These are phyloP conservation scores for Gastrolobium villosum DNA, from an alignment of 306 rosid genomes.

Conservation along the genomic window DNA sequence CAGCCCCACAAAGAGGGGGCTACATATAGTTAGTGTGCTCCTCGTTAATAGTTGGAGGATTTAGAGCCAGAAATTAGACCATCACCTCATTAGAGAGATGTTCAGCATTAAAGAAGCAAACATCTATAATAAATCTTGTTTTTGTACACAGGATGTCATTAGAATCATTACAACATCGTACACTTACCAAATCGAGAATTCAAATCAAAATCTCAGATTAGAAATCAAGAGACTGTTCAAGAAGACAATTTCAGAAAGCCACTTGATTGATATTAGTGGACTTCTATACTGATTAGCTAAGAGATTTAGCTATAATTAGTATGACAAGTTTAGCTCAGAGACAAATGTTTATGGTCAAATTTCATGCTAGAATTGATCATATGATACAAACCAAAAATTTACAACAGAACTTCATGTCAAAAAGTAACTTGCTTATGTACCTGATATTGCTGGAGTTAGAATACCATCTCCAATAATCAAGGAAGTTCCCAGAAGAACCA, in stretches of 20 bases:
- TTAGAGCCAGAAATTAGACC: background rate
- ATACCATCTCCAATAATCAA: conserved; percentile 98
- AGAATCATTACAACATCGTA: background rate
- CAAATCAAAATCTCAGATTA: background rate
- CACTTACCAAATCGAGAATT: background rate
- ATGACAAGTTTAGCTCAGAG: conserved; percentile 9
- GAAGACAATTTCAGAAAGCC: background rate
- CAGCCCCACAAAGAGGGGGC: background rate
- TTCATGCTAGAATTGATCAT: conserved; percentile 11
- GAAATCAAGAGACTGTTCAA: background rate
- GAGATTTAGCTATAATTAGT: conserved; percentile 14
- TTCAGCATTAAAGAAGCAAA: background rate
- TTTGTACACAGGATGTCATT: conserved; percentile 2
- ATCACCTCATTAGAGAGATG: background rate
- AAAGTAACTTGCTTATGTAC: conserved; percentile 52
- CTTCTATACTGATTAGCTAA: background rate
- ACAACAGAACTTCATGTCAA: conserved; percentile 6
- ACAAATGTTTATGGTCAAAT: conserved; percentile 7
- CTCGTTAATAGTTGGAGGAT: background rate
- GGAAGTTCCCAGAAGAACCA: conserved; percentile 95
- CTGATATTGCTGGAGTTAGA: conserved; percentile 97
- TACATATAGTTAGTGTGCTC: background rate
- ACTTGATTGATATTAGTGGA: conserved; percentile 9
- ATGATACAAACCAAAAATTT: conserved; percentile 26
- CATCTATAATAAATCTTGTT: background rate